Evolutionary conservation across 805 yeast genomes (phyloP), one percentile per base, ranked within the genome.

Genomic region (Suhomyces prunicola): DNA sequence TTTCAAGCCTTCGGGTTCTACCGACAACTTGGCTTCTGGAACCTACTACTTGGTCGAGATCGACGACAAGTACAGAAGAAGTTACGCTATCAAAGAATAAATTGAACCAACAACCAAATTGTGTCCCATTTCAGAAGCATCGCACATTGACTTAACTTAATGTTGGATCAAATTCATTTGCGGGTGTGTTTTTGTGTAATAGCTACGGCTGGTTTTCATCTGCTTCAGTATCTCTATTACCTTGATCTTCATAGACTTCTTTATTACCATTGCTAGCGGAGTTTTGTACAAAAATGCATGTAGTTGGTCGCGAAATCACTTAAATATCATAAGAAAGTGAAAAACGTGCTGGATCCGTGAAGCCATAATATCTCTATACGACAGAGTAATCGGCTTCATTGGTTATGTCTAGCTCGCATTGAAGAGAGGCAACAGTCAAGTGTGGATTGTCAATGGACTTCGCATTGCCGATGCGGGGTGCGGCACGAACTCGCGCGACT

Each of bases 51-150:
- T 94, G 68, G 81, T 83, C 54, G 82, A 84, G 60, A 78, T 94
- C 65, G 94, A 93, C 72, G 97, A 90, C 69, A 89, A 81, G 76
- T 94, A 73, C 82, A 90, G 90, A 79, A 88, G 99, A 79, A 67
- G 68, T 53, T 93, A 93, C 68, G 86, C 83, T 53, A 69, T 85
- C 60, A 88, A 87, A 74, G 78, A 82, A 65, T 86, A 77, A 70
- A 3, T 33, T 33, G n/a, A 2, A 33, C 17, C 13, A 35, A n/a
- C 5, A 35, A 35, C 19, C 15, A 8, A 35, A 35, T 15, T 35
- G 40, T 35, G n/a, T 35, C 40, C 41, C 41, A 36, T 36, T 36
- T 22, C 41, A n/a, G 41, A 36, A 36, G 15, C 41, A 36, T 36
- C 41, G 15, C 17, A 9, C 22, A 8, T 36, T 36, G 41, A 36